Evolutionary conservation across 805 yeast genomes (phyloP).

Genomic region (Candida andamanensis): DNA sequence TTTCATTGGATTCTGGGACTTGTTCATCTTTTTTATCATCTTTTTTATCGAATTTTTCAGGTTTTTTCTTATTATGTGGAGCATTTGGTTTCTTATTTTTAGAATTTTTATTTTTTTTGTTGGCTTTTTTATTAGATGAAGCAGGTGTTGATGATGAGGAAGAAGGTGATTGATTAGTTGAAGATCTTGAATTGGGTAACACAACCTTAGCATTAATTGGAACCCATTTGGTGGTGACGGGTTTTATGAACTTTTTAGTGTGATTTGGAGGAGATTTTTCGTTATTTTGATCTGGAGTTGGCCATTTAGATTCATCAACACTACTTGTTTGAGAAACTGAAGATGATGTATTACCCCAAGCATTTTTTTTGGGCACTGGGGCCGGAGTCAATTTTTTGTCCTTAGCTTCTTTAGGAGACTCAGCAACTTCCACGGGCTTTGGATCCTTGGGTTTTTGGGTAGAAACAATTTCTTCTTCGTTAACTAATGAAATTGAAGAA

Average conservation of each 20-base stretch:
- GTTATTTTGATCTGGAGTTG: slow-evolving; percentile 33
- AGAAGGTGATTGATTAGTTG: slow-evolving; percentile 14
- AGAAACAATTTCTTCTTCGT: slow-evolving; percentile 1
- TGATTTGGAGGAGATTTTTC: slow-evolving; percentile 12
- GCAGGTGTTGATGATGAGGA: too few relatives aligned
- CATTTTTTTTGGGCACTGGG: slow-evolving; percentile 40
- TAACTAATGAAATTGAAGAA: slow-evolving; percentile 4
- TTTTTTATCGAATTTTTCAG: slow-evolving; percentile 1
- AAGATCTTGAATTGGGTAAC: slow-evolving; percentile 30
- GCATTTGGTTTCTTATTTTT: slow-evolving; percentile 12
- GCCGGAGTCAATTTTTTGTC: slow-evolving; percentile 35
- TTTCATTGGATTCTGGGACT: not conserved
- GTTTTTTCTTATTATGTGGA: not conserved
- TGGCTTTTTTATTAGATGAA: slow-evolving; percentile 15
- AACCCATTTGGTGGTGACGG: slow-evolving; percentile 41
- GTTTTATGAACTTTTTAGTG: slow-evolving; percentile 35
- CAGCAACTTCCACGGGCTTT: slow-evolving; percentile 1
- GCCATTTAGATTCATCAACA: slow-evolving; percentile 42
- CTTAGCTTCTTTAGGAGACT: slow-evolving; percentile 11
- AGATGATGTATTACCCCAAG: slow-evolving; percentile 27
- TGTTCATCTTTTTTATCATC: not conserved
- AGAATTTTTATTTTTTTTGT: slow-evolving; percentile 25
- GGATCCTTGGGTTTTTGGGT: slow-evolving; percentile 1
- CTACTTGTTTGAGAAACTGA: slow-evolving; percentile 7
- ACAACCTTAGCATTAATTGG: slow-evolving; percentile 40